Percentiles rank a stretch among this genome's conserved stretches.
phyloP scores from a whole-genome alignment of 352 stramenopile genomes.

The Globisporangium spinosum region DNA sequence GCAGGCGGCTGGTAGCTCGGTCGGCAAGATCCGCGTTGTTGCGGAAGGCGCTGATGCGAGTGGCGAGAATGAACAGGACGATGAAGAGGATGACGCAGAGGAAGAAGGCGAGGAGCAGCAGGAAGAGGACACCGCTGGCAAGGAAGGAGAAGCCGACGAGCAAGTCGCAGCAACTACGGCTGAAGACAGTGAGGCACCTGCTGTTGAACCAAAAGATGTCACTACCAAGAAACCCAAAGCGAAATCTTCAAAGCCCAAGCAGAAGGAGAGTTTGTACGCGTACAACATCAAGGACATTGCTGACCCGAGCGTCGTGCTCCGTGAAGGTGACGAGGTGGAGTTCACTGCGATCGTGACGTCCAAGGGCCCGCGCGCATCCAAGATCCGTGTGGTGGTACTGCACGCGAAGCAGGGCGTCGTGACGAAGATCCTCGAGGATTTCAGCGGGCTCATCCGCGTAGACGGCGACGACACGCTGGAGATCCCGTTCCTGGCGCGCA shows the following conservation, averaged over 20 bases:
- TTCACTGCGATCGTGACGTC: constrained; percentile 43
- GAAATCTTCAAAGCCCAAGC: constrained; percentile 16
- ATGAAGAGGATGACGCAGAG: constrained; percentile 17
- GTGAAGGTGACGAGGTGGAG: constrained; percentile 69
- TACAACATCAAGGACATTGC: constrained; percentile 72
- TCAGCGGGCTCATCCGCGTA: constrained; percentile 53
- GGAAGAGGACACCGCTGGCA: constrained; percentile 16
- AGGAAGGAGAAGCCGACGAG: constrained; percentile 7
- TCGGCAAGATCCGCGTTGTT: constrained; percentile 50
- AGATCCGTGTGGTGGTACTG: constrained; percentile 51
- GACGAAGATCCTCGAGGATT: constrained; percentile 38
- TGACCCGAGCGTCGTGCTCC: constrained; percentile 50
- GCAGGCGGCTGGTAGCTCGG: constrained; percentile 34
- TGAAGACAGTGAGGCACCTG: constrained; percentile 14
- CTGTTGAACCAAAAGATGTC: background rate
- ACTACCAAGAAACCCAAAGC: constrained; percentile 13
- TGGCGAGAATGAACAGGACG: constrained; percentile 12
- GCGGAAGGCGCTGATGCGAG: background rate
- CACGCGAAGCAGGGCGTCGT: constrained; percentile 64
- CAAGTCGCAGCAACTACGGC: constrained; percentile 2
- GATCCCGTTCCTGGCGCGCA: constrained; percentile 40
- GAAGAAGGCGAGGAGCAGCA: constrained; percentile 28
- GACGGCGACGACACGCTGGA: constrained; percentile 27
- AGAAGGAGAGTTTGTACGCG: constrained; percentile 29
- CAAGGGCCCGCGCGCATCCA: constrained; percentile 49